A percentile compares a stretch with the other conserved stretches of the same genome.
phyloP scores from a whole-genome alignment of 176 grass and related monocot genomes.

The Paspalum vaginatum region DNA sequence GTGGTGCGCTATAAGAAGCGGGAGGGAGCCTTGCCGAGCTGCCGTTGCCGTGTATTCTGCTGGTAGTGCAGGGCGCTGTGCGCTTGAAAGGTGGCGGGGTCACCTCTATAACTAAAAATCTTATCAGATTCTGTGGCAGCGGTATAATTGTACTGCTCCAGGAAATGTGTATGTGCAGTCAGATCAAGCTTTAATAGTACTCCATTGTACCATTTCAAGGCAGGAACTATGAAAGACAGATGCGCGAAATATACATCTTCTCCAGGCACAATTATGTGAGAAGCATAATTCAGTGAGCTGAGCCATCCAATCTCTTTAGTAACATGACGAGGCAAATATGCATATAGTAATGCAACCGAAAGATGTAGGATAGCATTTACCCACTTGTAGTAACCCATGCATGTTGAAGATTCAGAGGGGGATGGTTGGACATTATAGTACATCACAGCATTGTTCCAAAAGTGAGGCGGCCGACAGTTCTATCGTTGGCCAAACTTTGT shows the following conservation, averaged over 20 bases:
- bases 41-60: neutral
- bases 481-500: neutral
- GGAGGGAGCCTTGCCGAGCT: neutral
- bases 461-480: neutral
- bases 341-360: neutral
- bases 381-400: neutral
- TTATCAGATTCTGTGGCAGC: slow-evolving; percentile 27
- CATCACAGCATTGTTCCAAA: neutral
- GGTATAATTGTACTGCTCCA: neutral
- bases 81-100: slow-evolving; percentile 39
- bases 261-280: neutral
- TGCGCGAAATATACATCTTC: neutral
- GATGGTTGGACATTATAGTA: neutral
- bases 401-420: neutral
- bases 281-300: neutral
- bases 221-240: neutral
- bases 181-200: slow-evolving; percentile 7
- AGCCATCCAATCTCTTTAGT: neutral
- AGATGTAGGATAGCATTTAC: neutral
- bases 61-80: slow-evolving; percentile 14
- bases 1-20: slow-evolving; percentile 44
- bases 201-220: slow-evolving; percentile 7
- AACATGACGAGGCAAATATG: neutral
- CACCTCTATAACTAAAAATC: slow-evolving; percentile 41
- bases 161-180: slow-evolving; percentile 26